Evolutionary conservation across 2,329 filamentous ascomycete genomes (phyloP), one percentile per base, ranked within the genome.

Genomic region (Diaporthe citrichinensis): DNA sequence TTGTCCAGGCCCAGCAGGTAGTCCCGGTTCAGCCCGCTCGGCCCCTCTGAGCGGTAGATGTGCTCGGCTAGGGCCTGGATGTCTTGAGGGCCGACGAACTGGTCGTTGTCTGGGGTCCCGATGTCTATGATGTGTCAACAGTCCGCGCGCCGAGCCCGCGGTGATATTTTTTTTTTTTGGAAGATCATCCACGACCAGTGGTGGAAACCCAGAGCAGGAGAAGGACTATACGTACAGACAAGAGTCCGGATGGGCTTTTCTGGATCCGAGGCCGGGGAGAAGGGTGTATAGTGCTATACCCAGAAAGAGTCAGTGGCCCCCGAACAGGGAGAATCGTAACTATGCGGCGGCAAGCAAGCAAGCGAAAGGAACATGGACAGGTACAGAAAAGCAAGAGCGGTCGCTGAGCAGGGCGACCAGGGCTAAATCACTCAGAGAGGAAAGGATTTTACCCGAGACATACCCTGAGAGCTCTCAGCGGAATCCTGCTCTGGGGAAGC

Each of bases 31-130:
- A 93, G 91, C 0, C 97, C 97, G 84, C 95, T 98, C 34, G 96
- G 94, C 0, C 97, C 97, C 55, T 87, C 84, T 80, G 94, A 95
- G 65, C 86, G 86, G 79, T 92, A 89, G 80, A 99, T 98, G 84
- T 96, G 94, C 84, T 92, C 90, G 34, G 96, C 96, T 69, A 98
- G 89, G 57, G 86, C 83, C 80, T 95, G 91, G 0, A 94, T 94
- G 72, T 97, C 93, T 82, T 98, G 95, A 0, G 93, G 92, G 0
- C 95, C 95, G 51, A 96, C 88, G 81, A 99, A 99, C 84, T 98
- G 97, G 73, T 95, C 93, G 81, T 99, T 99, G 61, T 93, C 92
- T 0, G 97, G 97, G 2, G 97, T 94, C 31, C 97, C 97, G 81
- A 99, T 98, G 84, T 99, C 99, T 2, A 98, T 95, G 77, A 98